Conservation (phyloP, 164 flowering plant species). For the grape (Vitis vinifera) region DNA sequence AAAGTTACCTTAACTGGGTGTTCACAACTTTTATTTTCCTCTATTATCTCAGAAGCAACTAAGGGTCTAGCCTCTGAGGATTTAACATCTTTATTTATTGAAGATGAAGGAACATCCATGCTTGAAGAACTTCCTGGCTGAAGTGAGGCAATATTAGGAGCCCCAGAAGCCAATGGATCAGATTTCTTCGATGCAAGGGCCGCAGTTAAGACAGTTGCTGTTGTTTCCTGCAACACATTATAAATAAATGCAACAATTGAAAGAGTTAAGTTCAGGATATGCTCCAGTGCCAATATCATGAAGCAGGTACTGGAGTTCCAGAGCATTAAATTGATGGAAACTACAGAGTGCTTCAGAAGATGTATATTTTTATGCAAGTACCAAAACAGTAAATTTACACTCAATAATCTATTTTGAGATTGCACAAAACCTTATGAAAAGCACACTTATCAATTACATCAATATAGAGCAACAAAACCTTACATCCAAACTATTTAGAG, state of each 20-base stretch:
- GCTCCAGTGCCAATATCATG: neutral
- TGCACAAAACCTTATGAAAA: too few species aligned
- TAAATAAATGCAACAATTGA: neutral
- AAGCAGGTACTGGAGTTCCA: neutral
- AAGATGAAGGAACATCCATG: slow-evolving; percentile 23
- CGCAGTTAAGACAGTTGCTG: slow-evolving; percentile 61
- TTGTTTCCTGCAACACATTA: slow-evolving; percentile 57
- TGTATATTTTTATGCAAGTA: too few species aligned
- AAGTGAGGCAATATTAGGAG: slow-evolving; percentile 19
- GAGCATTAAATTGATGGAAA: neutral
- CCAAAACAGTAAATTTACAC: too few species aligned
- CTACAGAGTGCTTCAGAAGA: neutral
- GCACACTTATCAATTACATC: neutral
- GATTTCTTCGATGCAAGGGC: slow-evolving; percentile 62
- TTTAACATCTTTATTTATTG: slow-evolving; percentile 17
- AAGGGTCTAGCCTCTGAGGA: slow-evolving; percentile 18
- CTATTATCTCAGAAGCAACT: slow-evolving; percentile 18
- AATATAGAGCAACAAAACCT: too few species aligned
- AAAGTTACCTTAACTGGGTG: slow-evolving; percentile 22
- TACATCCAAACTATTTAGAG: too few species aligned
- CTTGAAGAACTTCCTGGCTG: slow-evolving; percentile 41
- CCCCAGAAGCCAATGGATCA: slow-evolving; percentile 33
- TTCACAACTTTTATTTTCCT: slow-evolving; percentile 21
- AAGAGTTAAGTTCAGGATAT: neutral
- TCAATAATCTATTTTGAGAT: too few species aligned